Evolutionary conservation across 768 basidiomycete species (phyloP), one percentile per base, ranked within the genome.

Genomic region (Pulveroboletus sp.): DNA sequence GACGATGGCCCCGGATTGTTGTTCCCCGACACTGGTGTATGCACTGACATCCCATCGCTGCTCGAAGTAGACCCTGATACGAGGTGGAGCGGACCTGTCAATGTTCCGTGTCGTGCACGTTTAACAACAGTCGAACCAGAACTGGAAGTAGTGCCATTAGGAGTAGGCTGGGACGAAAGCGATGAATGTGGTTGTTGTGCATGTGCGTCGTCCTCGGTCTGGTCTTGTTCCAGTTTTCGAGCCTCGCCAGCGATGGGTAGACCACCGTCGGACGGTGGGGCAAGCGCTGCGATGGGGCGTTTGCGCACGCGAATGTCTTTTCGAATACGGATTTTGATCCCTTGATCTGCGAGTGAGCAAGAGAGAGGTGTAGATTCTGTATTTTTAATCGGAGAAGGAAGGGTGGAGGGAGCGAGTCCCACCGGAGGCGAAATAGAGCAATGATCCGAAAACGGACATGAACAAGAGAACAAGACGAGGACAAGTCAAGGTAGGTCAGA

Each of bases 321-420:
- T 32, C 93, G 81, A 46, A 94, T 94, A 28, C 92, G 84, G 47
- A 95, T 93, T 70, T 94, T 95, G 70, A 94, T 92, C 21, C 93
- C 93, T 69, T 94, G 93, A 63, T 94, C 92, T n/a, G 92, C 91
- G 47, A 94, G 79, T 0, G 89, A 89, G 57, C 85, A 89, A 2
- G 93, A 94, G 1, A 95, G 77, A 3, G 85, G 82, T 0, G 93
- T 93, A 5, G 90, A 93, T 69, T 93, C 93, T 93, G 18, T 4
- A 28, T 39, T 12, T 9, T 39, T 36, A 43, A 37, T 38, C 6
- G 15, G 40, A 15, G 36, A 31, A 46, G 39, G 32, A 50, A 18
- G 46, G 43, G 18, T 36, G 35, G 8, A 31, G 32, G 12, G 37
- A 27, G 55, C 36, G n/a, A 45, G 11, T 32, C 7, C 28, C 37